phyloP scores from a whole-genome alignment of 2,329 filamentous ascomycete genomes.

The Emmonsiellopsis sp. region DNA sequence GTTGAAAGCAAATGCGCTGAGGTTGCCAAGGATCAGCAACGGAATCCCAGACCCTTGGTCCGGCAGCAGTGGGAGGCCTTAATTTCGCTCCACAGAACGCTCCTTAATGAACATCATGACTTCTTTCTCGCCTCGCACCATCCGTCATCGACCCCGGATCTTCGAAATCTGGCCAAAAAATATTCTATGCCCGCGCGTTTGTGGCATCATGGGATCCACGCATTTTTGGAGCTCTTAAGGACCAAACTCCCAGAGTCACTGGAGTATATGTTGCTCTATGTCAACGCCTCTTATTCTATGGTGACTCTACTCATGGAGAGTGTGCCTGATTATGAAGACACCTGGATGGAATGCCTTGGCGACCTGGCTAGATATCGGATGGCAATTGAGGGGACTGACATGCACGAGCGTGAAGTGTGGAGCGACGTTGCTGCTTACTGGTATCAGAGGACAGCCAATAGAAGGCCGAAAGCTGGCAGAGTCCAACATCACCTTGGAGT shows the following conservation, averaged over 20 bases:
- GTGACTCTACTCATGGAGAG: slow-evolving; percentile 82
- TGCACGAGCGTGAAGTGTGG: slow-evolving; percentile 70
- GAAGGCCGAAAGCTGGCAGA: slow-evolving; percentile 62
- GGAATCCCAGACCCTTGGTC: slow-evolving; percentile 42
- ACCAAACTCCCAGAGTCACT: slow-evolving; percentile 65
- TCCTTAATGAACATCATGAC: slow-evolving; percentile 75
- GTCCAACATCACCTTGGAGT: slow-evolving; percentile 82
- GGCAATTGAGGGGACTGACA: slow-evolving; percentile 80
- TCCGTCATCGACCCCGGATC: slow-evolving; percentile 59
- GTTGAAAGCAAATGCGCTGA: slow-evolving; percentile 83
- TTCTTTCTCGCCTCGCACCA: slow-evolving; percentile 84
- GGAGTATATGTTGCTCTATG: slow-evolving; percentile 85
- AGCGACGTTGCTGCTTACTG: slow-evolving; percentile 68
- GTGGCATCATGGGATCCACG: slow-evolving; percentile 89
- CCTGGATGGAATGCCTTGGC: slow-evolving; percentile 88
- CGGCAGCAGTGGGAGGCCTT: slow-evolving; percentile 73
- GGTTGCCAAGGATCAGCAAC: slow-evolving; percentile 56
- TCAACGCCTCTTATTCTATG: slow-evolving; percentile 87
- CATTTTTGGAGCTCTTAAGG: slow-evolving; percentile 67
- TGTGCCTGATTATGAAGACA: slow-evolving; percentile 71
- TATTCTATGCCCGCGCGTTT: slow-evolving; percentile 88
- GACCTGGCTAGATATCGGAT: slow-evolving; percentile 80
- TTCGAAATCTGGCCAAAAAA: slow-evolving; percentile 62
- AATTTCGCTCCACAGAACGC: slow-evolving; percentile 68
- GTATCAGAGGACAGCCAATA: slow-evolving; percentile 76